These are phyloP conservation scores for Naganishia vishniacii DNA, from an alignment of 768 basidiomycete genomes.

Conservation along the genomic window DNA sequence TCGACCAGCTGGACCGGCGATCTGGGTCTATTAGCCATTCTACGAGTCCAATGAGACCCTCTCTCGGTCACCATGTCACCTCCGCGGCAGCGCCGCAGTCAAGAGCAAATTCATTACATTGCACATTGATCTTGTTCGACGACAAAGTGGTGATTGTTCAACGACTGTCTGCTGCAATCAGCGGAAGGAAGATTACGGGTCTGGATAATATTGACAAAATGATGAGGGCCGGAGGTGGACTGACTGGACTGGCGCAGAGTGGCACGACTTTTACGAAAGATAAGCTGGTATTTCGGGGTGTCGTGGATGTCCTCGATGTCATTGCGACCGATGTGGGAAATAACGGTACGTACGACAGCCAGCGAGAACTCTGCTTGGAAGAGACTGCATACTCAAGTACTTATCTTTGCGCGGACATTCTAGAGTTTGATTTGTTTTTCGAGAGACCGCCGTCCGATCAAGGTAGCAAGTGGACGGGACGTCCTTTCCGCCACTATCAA, in stretches of 20 bases:
- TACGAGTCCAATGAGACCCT: conserved; percentile 11
- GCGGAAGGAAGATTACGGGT: conserved; percentile 50
- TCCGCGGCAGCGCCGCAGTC: conserved; percentile 46
- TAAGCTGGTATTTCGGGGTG: conserved; percentile 75
- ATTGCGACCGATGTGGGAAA: conserved; percentile 73
- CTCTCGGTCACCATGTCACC: not conserved
- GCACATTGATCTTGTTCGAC: conserved; percentile 86
- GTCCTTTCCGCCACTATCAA: conserved; percentile 72
- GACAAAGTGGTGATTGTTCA: conserved; percentile 90
- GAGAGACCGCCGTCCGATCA: conserved; percentile 77
- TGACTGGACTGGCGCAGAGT: conserved; percentile 68
- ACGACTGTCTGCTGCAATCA: conserved; percentile 53
- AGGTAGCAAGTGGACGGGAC: conserved; percentile 78
- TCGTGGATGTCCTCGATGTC: conserved; percentile 76
- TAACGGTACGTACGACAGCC: conserved; percentile 56
- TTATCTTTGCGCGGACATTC: not conserved
- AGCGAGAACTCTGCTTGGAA: no score
- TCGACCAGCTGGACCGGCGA: conserved; percentile 29
- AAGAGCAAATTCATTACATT: conserved; percentile 60
- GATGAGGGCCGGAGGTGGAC: conserved; percentile 56
- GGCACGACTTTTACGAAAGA: conserved; percentile 63
- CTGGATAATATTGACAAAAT: conserved; percentile 60
- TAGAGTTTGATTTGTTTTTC: conserved; percentile 80
- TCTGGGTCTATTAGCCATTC: not conserved
- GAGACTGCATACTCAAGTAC: no score